Evolutionary conservation across 2,329 filamentous ascomycete genomes (phyloP), one percentile per base, ranked within the genome.

Genomic region (Aspergillus sp.): DNA sequence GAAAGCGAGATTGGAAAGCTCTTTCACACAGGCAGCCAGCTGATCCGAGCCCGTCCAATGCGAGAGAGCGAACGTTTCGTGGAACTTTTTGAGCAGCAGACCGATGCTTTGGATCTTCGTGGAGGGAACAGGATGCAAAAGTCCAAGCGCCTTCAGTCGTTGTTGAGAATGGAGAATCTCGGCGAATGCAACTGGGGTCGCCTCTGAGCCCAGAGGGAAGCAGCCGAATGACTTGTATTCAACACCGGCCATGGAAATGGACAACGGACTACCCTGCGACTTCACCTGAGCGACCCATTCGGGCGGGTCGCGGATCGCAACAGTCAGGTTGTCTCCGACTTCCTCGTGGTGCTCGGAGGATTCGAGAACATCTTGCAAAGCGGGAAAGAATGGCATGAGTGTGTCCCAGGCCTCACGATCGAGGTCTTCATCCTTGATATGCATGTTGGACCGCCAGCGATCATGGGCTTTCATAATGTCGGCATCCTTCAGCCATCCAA

Each of bases 401-500:
- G 56, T 58, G 4, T 63, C 56, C 64, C 67, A 73, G 20, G 62
- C 58, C 13, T 49, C 26, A 19, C 51, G 49, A 45, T 58, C 33
- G n/a, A 51, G 49, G 36, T 58, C 35, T 36, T 62, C 49, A 41
- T 50, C 48, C 14, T 56, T 35, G 11, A 72, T 54, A 2, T 62
- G 55, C 19, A 55, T 30, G 45, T 73, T 73, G 1, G 61, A 63
- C 43, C 68, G 70, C 74, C 75, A 78, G 26, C 52, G 60, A 36
- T 76, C 70, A 46, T 79, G 76, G 0, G 66, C 57, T 35, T 70
- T 67, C 67, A 78, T 77, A 13, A 75, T 68, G n/a, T 71, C 65
- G 10, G 70, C 63, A 40, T 76, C 72, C 55, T 78, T 79, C 50
- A 79, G 54, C 74, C 74, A 79, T 47, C 73, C 69, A 51, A 79